A percentile compares a stretch with the other conserved stretches of the same genome.
phyloP scores from a whole-genome alignment of 179 eudicot species.

The Pouteria campechiana region DNA sequence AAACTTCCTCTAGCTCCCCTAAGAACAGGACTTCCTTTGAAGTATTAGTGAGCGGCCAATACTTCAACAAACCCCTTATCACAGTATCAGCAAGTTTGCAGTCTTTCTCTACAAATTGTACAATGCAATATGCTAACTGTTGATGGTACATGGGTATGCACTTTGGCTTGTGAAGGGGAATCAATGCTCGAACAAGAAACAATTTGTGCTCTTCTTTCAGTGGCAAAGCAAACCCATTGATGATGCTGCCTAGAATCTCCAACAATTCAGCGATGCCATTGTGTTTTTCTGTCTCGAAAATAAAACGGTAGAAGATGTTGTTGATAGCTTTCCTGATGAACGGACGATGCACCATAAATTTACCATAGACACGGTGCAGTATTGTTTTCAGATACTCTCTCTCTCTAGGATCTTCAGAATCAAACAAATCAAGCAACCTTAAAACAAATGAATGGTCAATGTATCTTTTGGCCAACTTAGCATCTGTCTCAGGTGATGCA shows the following conservation, averaged over 20 bases:
- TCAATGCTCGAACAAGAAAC: conserved; percentile 32
- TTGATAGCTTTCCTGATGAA: conserved; percentile 35
- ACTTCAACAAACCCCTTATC: conserved; percentile 30
- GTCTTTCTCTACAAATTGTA: conserved; percentile 38
- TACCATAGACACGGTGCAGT: conserved; percentile 31
- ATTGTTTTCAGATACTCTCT: conserved; percentile 34
- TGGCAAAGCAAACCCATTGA: conserved; percentile 43
- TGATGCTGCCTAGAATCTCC: conserved; percentile 38
- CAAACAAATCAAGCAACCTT: conserved; percentile 24
- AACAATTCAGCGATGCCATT: conserved; percentile 38
- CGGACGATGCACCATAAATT: conserved; percentile 46
- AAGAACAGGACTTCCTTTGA: conserved; percentile 40
- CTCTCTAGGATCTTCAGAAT: conserved; percentile 37
- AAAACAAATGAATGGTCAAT: conserved; percentile 32
- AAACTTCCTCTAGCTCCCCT: conserved; percentile 36
- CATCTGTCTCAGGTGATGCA: conserved; percentile 39
- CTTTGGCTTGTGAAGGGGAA: conserved; percentile 43
- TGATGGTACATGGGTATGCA: conserved; percentile 32
- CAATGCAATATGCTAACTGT: conserved; percentile 36
- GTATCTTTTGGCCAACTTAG: conserved; percentile 30
- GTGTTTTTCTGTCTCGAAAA: conserved; percentile 38
- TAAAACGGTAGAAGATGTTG: conserved; percentile 28
- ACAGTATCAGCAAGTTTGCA: conserved; percentile 38
- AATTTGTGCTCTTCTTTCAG: conserved; percentile 39
- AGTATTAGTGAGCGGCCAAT: conserved; percentile 39